phyloP scores from a whole-genome alignment of 352 stramenopile species.

The Globisporangium barbulae region DNA sequence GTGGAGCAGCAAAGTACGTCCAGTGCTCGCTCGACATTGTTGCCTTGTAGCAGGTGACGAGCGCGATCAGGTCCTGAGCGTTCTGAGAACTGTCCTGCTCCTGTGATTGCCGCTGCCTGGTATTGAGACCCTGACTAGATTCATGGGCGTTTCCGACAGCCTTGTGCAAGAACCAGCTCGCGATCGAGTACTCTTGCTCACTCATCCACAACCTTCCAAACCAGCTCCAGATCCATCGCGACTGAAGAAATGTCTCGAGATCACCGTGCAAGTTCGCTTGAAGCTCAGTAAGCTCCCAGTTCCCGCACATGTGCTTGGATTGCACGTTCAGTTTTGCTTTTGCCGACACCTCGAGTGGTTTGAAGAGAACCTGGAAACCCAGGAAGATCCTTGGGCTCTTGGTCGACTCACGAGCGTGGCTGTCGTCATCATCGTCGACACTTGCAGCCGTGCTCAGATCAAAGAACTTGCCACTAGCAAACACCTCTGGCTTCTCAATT shows the following conservation, averaged over 20 bases:
- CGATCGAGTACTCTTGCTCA: slow-evolving; percentile 44
- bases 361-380: slow-evolving; percentile 15
- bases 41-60: slow-evolving; percentile 41
- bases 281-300: slow-evolving; percentile 45
- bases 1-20: slow-evolving; percentile 4
- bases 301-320: slow-evolving; percentile 24
- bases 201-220: slow-evolving; percentile 34
- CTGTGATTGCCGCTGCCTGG: background rate
- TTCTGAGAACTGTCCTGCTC: background rate
- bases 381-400: slow-evolving; percentile 19
- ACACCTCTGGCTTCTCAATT: slow-evolving; percentile 20
- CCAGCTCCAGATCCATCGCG: slow-evolving; percentile 59
- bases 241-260: slow-evolving; percentile 40
- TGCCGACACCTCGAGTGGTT: background rate
- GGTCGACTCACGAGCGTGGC: slow-evolving; percentile 8
- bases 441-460: background rate
- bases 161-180: slow-evolving; percentile 43
- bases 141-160: slow-evolving; percentile 8
- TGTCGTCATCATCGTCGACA: background rate
- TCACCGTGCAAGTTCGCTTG: slow-evolving; percentile 44
- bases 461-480: slow-evolving; percentile 23
- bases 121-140: background rate
- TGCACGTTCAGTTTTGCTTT: background rate
- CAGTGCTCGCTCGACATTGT: slow-evolving; percentile 23
- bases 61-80: slow-evolving; percentile 28